These are phyloP conservation scores for Aspergillus glaucus DNA, from an alignment of 2,329 filamentous ascomycete genomes.

Conservation along the genomic window DNA sequence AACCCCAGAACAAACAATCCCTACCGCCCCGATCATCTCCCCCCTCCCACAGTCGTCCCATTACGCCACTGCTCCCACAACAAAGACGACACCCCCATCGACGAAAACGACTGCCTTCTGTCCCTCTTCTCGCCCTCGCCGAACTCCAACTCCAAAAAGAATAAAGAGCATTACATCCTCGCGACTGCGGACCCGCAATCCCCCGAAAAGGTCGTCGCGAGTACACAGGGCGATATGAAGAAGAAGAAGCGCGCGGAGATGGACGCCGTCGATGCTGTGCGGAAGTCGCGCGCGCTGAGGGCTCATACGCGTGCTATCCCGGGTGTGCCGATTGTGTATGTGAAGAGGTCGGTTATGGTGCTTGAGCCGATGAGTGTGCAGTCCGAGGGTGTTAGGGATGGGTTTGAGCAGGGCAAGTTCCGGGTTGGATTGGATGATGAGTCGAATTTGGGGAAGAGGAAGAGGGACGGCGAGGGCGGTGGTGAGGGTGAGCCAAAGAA, in stretches of 20 bases:
- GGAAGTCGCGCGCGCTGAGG: conserved; percentile 30
- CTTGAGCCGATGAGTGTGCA: conserved; percentile 42
- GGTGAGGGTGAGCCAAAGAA: conserved; percentile 23
- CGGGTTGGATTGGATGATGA: conserved; percentile 34
- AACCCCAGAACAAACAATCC: conserved; percentile 34
- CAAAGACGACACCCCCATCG: conserved; percentile 35
- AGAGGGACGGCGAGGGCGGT: conserved; percentile 22
- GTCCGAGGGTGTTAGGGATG: conserved; percentile 38
- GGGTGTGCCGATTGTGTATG: conserved; percentile 46
- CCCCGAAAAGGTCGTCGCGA: conserved; percentile 16
- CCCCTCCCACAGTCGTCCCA: conserved; percentile 39
- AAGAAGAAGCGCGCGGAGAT: conserved; percentile 30
- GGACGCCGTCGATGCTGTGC: conserved; percentile 26
- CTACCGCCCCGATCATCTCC: conserved; percentile 37
- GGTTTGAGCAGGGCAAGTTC: conserved; percentile 43
- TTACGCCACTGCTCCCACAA: conserved; percentile 45
- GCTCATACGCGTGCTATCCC: conserved; percentile 37
- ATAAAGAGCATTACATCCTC: conserved; percentile 45
- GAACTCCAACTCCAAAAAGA: conserved; percentile 35
- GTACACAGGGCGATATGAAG: conserved; percentile 11
- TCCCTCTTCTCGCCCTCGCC: conserved; percentile 37
- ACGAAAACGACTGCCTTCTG: conserved; percentile 40
- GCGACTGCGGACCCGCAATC: conserved; percentile 37
- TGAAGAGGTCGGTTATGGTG: conserved; percentile 47
- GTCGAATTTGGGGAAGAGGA: conserved; percentile 27